Conservation (phyloP, 805 yeast species). For the Wickerhamomyces rabaulensis region DNA sequence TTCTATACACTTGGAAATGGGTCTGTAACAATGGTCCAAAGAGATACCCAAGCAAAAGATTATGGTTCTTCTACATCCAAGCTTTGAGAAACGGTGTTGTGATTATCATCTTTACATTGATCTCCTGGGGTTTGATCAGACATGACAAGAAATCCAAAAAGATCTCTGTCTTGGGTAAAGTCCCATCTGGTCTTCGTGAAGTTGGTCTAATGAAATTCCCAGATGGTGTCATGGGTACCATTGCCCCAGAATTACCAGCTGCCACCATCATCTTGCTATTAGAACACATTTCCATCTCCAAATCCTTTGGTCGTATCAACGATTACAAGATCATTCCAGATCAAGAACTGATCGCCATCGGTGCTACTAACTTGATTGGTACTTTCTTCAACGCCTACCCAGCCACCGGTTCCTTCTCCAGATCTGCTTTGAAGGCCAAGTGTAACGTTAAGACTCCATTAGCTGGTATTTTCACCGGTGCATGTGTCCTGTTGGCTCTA, state of each 20-base stretch:
- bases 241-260: conserved; percentile 81
- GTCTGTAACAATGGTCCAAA: conserved; percentile 54
- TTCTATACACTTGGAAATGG: conserved; percentile 72
- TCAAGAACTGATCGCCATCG: conserved; percentile 92
- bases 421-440: conserved; percentile 91
- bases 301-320: conserved; percentile 88
- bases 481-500: conserved; percentile 80
- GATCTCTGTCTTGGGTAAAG: conserved; percentile 64
- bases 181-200: conserved; percentile 76
- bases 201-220: conserved; percentile 72
- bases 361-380: conserved; percentile 84
- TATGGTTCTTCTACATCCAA: conserved; percentile 59
- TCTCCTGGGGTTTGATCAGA: conserved; percentile 70
- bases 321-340: conserved; percentile 89
- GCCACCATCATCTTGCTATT: conserved; percentile 75
- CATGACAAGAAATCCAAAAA: conserved; percentile 36
- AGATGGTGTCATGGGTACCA: conserved; percentile 45
- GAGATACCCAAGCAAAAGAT: conserved; percentile 52
- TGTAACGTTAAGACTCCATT: conserved; percentile 94
- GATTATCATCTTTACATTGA: conserved; percentile 75
- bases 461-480: conserved; percentile 88
- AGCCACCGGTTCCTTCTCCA: conserved; percentile 91
- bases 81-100: conserved; percentile 80
- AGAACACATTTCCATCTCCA: conserved; percentile 91
- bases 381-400: conserved; percentile 93